Evolutionary conservation across 495 filamentous ascomycete genomes (phyloP).

Genomic region (Xylaria curta): DNA sequence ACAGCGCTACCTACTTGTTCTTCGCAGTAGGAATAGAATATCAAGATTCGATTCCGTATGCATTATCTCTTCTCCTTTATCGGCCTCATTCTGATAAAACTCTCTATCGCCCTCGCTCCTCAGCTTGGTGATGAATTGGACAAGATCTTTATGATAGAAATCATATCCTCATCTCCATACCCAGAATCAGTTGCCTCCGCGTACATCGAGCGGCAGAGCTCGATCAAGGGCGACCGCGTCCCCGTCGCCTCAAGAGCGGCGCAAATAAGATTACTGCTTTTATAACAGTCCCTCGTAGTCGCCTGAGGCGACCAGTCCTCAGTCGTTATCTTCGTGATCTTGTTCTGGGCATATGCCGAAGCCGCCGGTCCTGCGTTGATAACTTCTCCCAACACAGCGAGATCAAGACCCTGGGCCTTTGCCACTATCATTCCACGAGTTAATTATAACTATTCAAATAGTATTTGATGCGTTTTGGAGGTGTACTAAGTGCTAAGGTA

Average conservation of each 20-base stretch:
- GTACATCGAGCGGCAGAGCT: conserved; percentile 23
- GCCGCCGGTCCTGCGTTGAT: conserved; percentile 26
- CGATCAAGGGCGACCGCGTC: conserved; percentile 16
- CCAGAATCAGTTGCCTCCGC: background rate
- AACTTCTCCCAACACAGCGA: conserved; percentile 18
- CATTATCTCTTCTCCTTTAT: too few relatives aligned
- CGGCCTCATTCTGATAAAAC: too few relatives aligned
- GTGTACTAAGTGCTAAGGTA: too few relatives aligned
- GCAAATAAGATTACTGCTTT: conserved; percentile 24
- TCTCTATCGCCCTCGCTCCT: too few relatives aligned
- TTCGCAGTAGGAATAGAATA: too few relatives aligned
- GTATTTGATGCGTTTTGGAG: too few relatives aligned
- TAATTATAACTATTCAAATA: too few relatives aligned
- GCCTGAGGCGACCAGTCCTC: conserved; percentile 25
- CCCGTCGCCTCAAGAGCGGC: conserved; percentile 17
- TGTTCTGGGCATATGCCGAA: conserved; percentile 19
- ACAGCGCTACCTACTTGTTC: too few relatives aligned
- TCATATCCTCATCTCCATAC: conserved; percentile 10
- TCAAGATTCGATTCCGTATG: too few relatives aligned
- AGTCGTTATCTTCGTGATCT: conserved; percentile 21
- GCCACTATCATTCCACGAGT: background rate
- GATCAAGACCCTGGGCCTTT: conserved; percentile 17
- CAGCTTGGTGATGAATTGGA: background rate
- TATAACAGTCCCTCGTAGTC: conserved; percentile 27
- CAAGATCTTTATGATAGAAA: conserved; percentile 11